Percentiles rank a stretch among this genome's conserved stretches.
Evolutionary conservation across 2,329 filamentous ascomycete genomes (phyloP).

Genomic region (Penicillium sp.): DNA sequence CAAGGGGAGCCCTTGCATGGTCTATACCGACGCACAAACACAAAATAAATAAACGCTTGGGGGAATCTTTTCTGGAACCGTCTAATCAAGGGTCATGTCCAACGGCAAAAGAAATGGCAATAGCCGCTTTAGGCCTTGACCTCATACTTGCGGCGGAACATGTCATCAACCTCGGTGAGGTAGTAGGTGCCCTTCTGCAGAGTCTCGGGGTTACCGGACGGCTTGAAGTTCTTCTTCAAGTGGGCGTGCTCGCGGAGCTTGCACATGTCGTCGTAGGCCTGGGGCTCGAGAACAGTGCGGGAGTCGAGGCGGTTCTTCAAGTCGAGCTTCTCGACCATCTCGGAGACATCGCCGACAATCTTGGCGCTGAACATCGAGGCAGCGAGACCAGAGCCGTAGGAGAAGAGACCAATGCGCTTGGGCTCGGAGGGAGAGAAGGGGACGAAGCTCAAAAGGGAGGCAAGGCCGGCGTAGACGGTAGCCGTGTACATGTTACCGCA

Average conservation of each 20-base stretch:
- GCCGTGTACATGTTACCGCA: conserved; percentile 66
- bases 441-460: conserved; percentile 62
- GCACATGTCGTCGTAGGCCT: conserved; percentile 77
- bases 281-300: conserved; percentile 65
- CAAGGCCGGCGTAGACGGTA: conserved; percentile 58
- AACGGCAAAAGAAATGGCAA: conserved; percentile 25
- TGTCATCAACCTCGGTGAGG: conserved; percentile 75
- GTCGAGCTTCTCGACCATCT: conserved; percentile 66
- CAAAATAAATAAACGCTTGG: conserved; percentile 24
- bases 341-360: conserved; percentile 66
- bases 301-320: conserved; percentile 66
- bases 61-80: conserved; percentile 36
- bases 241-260: conserved; percentile 78
- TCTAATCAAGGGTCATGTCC: conserved; percentile 30
- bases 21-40: conserved; percentile 25
- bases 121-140: conserved; percentile 64
- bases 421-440: conserved; percentile 62
- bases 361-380: conserved; percentile 68
- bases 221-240: conserved; percentile 74
- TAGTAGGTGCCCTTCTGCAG: conserved; percentile 71
- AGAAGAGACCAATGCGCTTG: conserved; percentile 74
- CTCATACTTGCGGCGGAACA: conserved; percentile 78
- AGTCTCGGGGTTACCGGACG: conserved; percentile 65
- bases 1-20: conserved; percentile 12
- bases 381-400: conserved; percentile 74